phyloP scores from a whole-genome alignment of 1,284 basidiomycete genomes.

The Malassezia furfur region DNA sequence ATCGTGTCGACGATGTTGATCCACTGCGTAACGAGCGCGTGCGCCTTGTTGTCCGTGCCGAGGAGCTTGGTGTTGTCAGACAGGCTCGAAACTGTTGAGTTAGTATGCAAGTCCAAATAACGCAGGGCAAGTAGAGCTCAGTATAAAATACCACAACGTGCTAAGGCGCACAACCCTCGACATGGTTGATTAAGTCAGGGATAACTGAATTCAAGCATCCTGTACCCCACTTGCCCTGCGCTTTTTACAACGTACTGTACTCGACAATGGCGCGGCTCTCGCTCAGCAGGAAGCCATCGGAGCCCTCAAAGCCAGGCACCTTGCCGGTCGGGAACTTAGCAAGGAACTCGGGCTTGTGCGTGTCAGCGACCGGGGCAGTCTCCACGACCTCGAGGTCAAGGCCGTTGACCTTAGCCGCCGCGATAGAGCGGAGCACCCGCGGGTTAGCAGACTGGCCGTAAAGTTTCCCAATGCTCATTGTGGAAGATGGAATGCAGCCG shows the following conservation, averaged over 20 bases:
- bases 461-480: constrained; percentile 42
- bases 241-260: constrained; percentile 83
- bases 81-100: constrained; percentile 59
- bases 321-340: constrained; percentile 41
- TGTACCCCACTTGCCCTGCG: constrained; percentile 25
- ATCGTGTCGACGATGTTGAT: constrained; percentile 59
- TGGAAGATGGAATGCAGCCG: constrained; percentile 12
- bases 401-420: constrained; percentile 43
- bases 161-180: constrained; percentile 51
- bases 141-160: constrained; percentile 17
- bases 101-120: not conserved
- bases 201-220: constrained; percentile 50
- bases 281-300: constrained; percentile 69
- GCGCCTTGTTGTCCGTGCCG: constrained; percentile 54
- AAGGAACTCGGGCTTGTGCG: constrained; percentile 39
- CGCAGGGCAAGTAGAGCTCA: not conserved
- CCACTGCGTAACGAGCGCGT: constrained; percentile 63
- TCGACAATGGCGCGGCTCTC: constrained; percentile 73
- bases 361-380: constrained; percentile 26
- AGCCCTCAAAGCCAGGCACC: constrained; percentile 68
- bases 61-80: constrained; percentile 62
- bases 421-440: constrained; percentile 26
- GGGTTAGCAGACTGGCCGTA: constrained; percentile 30
- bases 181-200: constrained; percentile 51
- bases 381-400: constrained; percentile 37